These are phyloP conservation scores for Glarea lozoyensis DNA, from an alignment of 495 filamentous ascomycete species.

Conservation along the genomic window DNA sequence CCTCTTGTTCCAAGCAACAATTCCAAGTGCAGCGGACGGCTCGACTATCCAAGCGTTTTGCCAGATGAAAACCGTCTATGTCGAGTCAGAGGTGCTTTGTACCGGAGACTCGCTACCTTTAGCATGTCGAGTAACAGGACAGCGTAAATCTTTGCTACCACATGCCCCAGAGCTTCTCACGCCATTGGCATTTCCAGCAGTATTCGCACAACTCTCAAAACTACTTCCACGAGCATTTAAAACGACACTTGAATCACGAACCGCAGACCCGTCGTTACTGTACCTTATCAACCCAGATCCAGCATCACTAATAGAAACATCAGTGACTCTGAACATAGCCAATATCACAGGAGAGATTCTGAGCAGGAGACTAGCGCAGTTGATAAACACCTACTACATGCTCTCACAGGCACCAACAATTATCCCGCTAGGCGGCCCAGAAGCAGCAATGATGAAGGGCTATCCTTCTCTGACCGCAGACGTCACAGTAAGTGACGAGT, in stretches of 20 bases:
- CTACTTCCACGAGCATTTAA: background rate
- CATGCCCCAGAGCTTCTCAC: background rate
- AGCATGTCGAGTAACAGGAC: background rate
- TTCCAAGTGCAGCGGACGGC: too few relatives aligned
- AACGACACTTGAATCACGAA: background rate
- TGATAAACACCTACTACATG: conserved; percentile 1
- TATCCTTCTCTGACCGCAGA: background rate
- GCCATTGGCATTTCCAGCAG: background rate
- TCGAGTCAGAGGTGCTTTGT: conserved; percentile 1
- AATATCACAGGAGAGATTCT: background rate
- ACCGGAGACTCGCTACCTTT: background rate
- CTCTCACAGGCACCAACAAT: background rate
- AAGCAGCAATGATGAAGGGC: background rate
- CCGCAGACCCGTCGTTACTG: background rate
- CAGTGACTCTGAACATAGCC: background rate
- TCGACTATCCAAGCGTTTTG: too few relatives aligned
- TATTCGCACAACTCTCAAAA: background rate
- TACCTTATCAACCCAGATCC: background rate
- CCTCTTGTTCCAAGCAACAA: too few relatives aligned
- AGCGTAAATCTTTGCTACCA: background rate
- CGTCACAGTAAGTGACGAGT: background rate
- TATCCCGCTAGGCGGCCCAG: background rate
- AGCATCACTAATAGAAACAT: background rate
- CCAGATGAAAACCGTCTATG: background rate
- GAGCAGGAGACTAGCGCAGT: background rate